Conservation (phyloP, 1,284 basidiomycete genomes). For the Pseudozyma sp. region DNA sequence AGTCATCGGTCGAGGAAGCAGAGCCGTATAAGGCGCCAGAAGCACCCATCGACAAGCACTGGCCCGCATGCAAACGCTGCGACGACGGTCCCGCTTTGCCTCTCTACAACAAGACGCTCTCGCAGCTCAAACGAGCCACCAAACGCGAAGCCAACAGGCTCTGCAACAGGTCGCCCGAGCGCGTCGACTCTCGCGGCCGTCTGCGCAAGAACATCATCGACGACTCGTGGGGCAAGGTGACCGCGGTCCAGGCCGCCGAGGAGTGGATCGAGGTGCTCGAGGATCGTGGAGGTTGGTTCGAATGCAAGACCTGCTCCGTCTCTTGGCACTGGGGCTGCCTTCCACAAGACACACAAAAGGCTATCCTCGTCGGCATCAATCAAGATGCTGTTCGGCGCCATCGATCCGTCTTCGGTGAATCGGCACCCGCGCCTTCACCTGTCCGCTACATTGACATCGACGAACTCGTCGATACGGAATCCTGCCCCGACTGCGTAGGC, state of each 20-base stretch:
- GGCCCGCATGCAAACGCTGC: conserved; percentile 40
- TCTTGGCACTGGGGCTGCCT: conserved; percentile 56
- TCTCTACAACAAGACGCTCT: conserved; percentile 30
- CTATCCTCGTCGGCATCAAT: conserved; percentile 42
- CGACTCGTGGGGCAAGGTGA: conserved; percentile 23
- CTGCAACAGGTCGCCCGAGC: conserved; percentile 24
- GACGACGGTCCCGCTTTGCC: conserved; percentile 29
- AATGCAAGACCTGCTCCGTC: conserved; percentile 48
- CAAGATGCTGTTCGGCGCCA: conserved; percentile 16
- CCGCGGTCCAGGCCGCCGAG: conserved; percentile 29
- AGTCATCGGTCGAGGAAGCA: conserved; percentile 6
- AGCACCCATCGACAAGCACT: conserved; percentile 29
- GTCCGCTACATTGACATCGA: conserved; percentile 30
- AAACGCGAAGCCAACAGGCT: conserved; percentile 32
- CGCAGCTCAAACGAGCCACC: conserved; percentile 21
- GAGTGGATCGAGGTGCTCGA: conserved; percentile 47
- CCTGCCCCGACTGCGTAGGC: conserved; percentile 46
- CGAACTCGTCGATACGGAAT: conserved; percentile 28
- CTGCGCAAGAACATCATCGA: conserved; percentile 27
- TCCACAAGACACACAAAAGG: conserved; percentile 22
- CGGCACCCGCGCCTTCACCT: conserved; percentile 19
- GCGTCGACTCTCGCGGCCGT: conserved; percentile 27
- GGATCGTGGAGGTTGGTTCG: conserved; percentile 52
- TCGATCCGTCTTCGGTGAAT: conserved; percentile 20
- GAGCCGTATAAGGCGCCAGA: conserved; percentile 25